phyloP scores from a whole-genome alignment of 2,329 filamentous ascomycete genomes.

The Talaromyces funiculosus region DNA sequence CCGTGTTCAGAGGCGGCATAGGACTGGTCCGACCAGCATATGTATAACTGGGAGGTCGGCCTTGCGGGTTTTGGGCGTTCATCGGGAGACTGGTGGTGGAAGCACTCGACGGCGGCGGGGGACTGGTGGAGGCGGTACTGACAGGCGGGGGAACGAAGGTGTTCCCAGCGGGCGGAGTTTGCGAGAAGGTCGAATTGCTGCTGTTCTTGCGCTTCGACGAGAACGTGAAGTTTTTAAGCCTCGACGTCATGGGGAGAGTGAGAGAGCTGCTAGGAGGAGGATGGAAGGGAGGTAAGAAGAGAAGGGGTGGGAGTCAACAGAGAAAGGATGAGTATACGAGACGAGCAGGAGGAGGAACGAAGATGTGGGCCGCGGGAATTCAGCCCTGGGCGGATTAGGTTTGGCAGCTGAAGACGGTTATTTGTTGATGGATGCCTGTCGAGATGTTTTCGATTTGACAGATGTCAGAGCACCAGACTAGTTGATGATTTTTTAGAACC shows the following conservation, averaged over 20 bases:
- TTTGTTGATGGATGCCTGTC: neutral
- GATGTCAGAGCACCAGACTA: too few relatives aligned
- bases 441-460: neutral
- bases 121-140: constrained; percentile 29
- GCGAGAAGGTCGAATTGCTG: constrained; percentile 36
- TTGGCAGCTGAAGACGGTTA: neutral
- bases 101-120: constrained; percentile 39
- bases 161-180: constrained; percentile 23
- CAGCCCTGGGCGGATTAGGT: constrained; percentile 4
- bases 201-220: constrained; percentile 46
- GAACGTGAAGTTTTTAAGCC: constrained; percentile 47
- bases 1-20: constrained; percentile 13
- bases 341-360: constrained; percentile 1
- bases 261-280: constrained; percentile 15
- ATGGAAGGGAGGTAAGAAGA: constrained; percentile 13
- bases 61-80: constrained; percentile 51
- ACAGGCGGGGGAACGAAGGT: constrained; percentile 31
- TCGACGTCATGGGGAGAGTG: constrained; percentile 49
- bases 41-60: constrained; percentile 61
- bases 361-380: constrained; percentile 4
- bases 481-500: too few relatives aligned
- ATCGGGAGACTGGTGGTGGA: constrained; percentile 51
- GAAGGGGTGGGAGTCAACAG: constrained; percentile 11
- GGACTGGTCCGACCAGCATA: constrained; percentile 28
- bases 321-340: constrained; percentile 13